phyloP scores from a whole-genome alignment of 805 yeast species.

The Zygosaccharomyces bailii region DNA sequence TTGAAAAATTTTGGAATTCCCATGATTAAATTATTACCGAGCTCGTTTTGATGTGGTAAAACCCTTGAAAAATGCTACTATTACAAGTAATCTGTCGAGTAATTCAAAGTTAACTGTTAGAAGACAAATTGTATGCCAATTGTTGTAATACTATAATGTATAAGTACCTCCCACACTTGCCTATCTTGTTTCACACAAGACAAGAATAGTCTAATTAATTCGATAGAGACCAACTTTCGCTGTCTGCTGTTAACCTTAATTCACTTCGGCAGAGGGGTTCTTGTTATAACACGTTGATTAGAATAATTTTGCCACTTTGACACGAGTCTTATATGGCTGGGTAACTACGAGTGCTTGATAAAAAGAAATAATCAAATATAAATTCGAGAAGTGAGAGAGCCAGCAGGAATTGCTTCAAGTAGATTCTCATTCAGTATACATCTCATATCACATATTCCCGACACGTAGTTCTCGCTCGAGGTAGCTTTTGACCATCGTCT shows the following conservation, averaged over 20 bases:
- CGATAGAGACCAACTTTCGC: background rate
- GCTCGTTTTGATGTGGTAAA: background rate
- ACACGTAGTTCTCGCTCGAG: too few species aligned
- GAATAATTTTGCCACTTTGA: background rate
- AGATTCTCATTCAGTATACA: too few species aligned
- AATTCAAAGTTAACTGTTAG: background rate
- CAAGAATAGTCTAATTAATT: background rate
- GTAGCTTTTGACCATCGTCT: too few species aligned
- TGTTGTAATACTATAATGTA: background rate
- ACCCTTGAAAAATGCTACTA: background rate
- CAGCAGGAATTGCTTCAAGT: background rate
- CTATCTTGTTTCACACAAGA: too few species aligned
- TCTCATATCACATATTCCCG: too few species aligned
- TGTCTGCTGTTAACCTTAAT: background rate
- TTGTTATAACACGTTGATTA: background rate
- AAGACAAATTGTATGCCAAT: background rate
- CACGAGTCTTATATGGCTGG: background rate
- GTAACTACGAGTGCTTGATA: background rate
- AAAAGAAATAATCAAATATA: background rate
- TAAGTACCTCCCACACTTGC: background rate
- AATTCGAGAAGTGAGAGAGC: background rate
- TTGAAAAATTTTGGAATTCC: slow-evolving; percentile 98
- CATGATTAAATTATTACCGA: slow-evolving; percentile 32
- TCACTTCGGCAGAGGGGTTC: background rate
- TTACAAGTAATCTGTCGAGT: background rate